Evolutionary conservation across 139 green algal genomes (phyloP).

Genomic region (Chlamydomonas eustigma): DNA sequence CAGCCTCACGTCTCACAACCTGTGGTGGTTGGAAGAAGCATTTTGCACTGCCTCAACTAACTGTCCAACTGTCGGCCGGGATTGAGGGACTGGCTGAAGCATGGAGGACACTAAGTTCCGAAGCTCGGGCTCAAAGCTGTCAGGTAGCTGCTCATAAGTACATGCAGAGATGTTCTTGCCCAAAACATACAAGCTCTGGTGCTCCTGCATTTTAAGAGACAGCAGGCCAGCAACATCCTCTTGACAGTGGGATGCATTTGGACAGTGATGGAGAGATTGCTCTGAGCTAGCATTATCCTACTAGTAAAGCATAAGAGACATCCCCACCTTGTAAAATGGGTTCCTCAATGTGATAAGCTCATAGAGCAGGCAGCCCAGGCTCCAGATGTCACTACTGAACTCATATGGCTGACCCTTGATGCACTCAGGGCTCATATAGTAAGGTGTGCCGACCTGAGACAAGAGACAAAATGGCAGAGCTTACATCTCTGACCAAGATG

Average conservation of each 20-base stretch:
- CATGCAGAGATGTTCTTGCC: conserved; percentile 50
- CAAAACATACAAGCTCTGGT: conserved; percentile 47
- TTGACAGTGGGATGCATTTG: too few relatives aligned
- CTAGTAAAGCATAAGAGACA: too few relatives aligned
- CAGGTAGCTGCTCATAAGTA: conserved; percentile 42
- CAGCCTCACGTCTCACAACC: too few relatives aligned
- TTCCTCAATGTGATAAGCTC: conserved; percentile 62
- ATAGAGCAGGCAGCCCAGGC: conserved; percentile 73
- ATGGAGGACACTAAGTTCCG: not conserved
- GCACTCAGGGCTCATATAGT: conserved; percentile 36
- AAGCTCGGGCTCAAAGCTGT: not conserved
- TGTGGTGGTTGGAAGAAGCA: too few relatives aligned
- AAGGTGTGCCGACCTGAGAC: conserved; percentile 57
- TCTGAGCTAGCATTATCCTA: too few relatives aligned
- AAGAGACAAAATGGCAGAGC: too few relatives aligned
- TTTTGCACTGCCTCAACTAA: not conserved
- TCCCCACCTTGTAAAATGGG: conserved; percentile 46
- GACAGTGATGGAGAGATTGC: too few relatives aligned
- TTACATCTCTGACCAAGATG: too few relatives aligned
- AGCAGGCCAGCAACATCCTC: too few relatives aligned
- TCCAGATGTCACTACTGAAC: conserved; percentile 70
- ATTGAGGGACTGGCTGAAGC: not conserved
- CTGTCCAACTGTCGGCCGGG: not conserved
- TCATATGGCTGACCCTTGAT: conserved; percentile 66
- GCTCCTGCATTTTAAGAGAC: too few relatives aligned